Conservation (phyloP, 2,329 filamentous ascomycete species). For the Cordyceps militaris region DNA sequence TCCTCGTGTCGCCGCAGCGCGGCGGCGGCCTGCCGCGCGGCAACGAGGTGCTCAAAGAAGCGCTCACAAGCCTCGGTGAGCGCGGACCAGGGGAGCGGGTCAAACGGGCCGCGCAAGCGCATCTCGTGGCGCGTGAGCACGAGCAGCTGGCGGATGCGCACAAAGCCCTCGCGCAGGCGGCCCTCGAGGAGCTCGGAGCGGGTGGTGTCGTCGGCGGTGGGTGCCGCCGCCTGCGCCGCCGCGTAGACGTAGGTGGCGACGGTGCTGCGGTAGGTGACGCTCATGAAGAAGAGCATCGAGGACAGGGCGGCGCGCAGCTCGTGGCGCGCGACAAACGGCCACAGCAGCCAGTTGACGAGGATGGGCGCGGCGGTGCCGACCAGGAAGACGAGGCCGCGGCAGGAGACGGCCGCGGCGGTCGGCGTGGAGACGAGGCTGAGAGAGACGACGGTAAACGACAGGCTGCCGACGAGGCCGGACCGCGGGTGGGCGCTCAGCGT, state of each 20-base stretch:
- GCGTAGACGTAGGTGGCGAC: slow-evolving; percentile 52
- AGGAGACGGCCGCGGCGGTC: slow-evolving; percentile 34
- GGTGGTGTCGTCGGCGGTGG: slow-evolving; percentile 42
- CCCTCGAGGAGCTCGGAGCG: slow-evolving; percentile 52
- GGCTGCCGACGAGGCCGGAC: slow-evolving; percentile 51
- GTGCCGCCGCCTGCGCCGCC: slow-evolving; percentile 43
- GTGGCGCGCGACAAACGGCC: slow-evolving; percentile 55
- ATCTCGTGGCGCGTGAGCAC: slow-evolving; percentile 52
- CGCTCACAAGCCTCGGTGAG: slow-evolving; percentile 49
- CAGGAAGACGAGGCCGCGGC: slow-evolving; percentile 43
- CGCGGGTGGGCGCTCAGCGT: slow-evolving; percentile 48
- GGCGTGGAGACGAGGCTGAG: slow-evolving; percentile 34
- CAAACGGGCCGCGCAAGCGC: slow-evolving; percentile 49
- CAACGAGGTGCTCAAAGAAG: slow-evolving; percentile 53
- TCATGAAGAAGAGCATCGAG: slow-evolving; percentile 50
- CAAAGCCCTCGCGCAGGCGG: slow-evolving; percentile 52
- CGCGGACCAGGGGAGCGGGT: slow-evolving; percentile 48
- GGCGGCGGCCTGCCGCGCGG: slow-evolving; percentile 48
- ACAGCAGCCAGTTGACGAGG: slow-evolving; percentile 51
- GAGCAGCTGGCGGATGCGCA: slow-evolving; percentile 49
- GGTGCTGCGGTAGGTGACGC: slow-evolving; percentile 48
- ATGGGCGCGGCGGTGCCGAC: slow-evolving; percentile 47
- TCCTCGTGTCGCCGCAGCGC: slow-evolving; percentile 49
- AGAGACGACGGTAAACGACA: slow-evolving; percentile 50
- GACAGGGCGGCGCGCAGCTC: slow-evolving; percentile 49